phyloP scores from a whole-genome alignment of 306 rosid species.

The Carpinus viminea region DNA sequence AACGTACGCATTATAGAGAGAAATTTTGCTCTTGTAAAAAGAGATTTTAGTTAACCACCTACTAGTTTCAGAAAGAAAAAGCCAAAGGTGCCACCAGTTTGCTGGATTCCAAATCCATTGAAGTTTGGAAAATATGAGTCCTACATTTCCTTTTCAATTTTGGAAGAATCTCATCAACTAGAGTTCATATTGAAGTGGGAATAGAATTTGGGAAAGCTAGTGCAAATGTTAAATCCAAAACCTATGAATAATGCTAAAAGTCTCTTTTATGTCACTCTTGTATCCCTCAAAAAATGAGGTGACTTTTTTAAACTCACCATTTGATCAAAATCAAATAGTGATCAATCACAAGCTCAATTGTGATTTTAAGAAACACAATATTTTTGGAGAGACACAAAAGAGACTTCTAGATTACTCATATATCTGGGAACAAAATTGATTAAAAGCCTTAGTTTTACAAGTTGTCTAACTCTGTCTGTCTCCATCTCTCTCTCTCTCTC shows the following conservation, averaged over 20 bases:
- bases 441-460: not conserved
- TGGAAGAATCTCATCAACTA: not conserved
- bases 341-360: no score
- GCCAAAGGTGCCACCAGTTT: not conserved
- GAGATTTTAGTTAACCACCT: not conserved
- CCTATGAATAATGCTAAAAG: not conserved
- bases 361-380: no score
- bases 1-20: not conserved
- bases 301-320: no score
- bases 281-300: no score
- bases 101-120: not conserved
- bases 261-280: no score
- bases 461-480: not conserved
- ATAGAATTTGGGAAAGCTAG: not conserved
- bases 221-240: not conserved
- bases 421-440: not conserved
- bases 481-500: not conserved
- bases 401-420: not conserved
- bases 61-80: not conserved
- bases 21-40: not conserved
- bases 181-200: not conserved
- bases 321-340: no score
- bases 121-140: not conserved
- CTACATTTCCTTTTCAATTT: not conserved
- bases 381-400: no score